Conservation (phyloP, 1,284 basidiomycete species). For the Ustilago crameri region DNA sequence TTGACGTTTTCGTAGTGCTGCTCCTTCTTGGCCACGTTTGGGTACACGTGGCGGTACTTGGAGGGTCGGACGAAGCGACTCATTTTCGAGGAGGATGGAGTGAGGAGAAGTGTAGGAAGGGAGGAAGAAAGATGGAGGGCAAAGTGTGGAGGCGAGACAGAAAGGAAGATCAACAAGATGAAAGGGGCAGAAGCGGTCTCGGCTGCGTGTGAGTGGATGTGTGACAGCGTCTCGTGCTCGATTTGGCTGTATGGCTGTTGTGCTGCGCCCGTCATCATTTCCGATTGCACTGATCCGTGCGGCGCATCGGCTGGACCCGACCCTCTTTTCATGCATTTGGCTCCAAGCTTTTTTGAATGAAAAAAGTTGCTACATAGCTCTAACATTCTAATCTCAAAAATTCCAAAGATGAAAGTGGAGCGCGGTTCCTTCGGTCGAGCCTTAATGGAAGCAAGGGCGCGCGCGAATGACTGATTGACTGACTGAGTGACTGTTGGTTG, state of each 20-base stretch:
- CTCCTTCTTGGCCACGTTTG: slow-evolving; percentile 70
- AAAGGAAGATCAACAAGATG: neutral
- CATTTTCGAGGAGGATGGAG: slow-evolving; percentile 19
- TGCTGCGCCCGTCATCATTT: too few relatives aligned
- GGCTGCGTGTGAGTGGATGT: neutral
- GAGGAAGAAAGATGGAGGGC: neutral
- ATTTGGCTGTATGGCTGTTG: neutral
- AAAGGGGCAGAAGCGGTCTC: neutral
- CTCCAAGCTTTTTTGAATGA: neutral
- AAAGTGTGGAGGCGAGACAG: neutral
- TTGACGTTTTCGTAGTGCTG: slow-evolving; percentile 85
- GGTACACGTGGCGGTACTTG: slow-evolving; percentile 85
- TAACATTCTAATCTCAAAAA: slow-evolving; percentile 9
- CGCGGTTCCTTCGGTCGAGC: neutral
- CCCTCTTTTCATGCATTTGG: neutral
- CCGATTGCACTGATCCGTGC: slow-evolving; percentile 50
- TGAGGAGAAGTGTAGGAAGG: slow-evolving; percentile 1
- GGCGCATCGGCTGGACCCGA: slow-evolving; percentile 8
- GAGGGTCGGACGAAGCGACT: slow-evolving; percentile 74
- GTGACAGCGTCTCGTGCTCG: neutral
- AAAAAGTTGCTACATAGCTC: too few relatives aligned
- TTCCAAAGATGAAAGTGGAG: neutral
- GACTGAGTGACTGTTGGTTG: too few relatives aligned
- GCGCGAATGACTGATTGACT: too few relatives aligned
- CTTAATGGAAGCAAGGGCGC: neutral